Base-by-base conservation (phyloP, 495 filamentous ascomycete species). In the Daldinia grandis region DNA sequence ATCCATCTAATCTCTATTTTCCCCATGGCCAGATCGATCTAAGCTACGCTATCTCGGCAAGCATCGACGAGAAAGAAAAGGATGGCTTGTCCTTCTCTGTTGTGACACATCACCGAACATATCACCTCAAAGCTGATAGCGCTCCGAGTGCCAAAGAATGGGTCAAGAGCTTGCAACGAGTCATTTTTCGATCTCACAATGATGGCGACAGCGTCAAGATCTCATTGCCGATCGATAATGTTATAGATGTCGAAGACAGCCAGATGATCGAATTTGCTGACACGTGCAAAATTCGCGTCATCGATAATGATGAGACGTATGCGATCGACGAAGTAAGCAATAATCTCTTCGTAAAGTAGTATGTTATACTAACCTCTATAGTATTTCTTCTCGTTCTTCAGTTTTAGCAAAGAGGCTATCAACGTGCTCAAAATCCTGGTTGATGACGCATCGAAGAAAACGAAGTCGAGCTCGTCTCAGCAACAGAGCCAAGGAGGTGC, bases 191-290 rank as follows among this genome's bases (percentile, higher is more conserved):
- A 56, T 94, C 94, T 0, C 93, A 95, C 78, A 99, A 99, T 74
- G 96, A 97, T 56, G 94, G 95, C 7, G 94, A 98, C 73, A 97
- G 94, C 74, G 92, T 99, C 76, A 99, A 99, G 81, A 94, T 99
- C 19, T 95, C 91, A 2, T 84, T 98, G 17, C 94, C 95, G 6
- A 90, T 96, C 19, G 87, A 90, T 50, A 97, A 95, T 72, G 86
- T 98, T 15, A 91, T 98, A 61, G 95, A 97, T 71, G 87, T 98
- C 56, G 96, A 99, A 77, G 92, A 97, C 70, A 95, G 90, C 58
- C 90, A 94, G 33, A 92, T 98, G 81, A 86, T 95, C 40, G 94
- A 97, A 58, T 93, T 95, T 79, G 93, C 94, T 21, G 93, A 98
- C 60, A 99, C 95, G 0, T 90, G 97, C 79, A 98, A 96, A 79